Base-by-base conservation (phyloP, 768 basidiomycete species). In the Flagelloscypha sp. region DNA sequence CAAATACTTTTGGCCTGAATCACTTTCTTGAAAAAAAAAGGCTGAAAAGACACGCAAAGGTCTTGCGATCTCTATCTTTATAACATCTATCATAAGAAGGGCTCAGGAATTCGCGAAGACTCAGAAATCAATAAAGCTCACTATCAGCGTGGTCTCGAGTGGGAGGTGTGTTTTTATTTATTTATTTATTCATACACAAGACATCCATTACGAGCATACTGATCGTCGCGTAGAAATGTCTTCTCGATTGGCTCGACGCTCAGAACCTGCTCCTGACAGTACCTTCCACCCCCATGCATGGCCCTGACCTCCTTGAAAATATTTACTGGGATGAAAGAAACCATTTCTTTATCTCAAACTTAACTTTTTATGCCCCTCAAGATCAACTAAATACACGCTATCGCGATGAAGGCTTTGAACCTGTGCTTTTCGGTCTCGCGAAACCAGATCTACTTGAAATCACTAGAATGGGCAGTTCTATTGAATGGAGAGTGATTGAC, bases 401-500 rank as follows among this genome's bases (percentile, higher is more conserved):
- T 38, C 36, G 39, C n/a, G 41, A 51, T 36, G 45, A 44, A 7
- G 59, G 55, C 4, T 47, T 42, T 11, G 46, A 45, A 6, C 58
- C 65, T 6, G 57, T 71, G 6, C 48, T 40, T 3, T 71, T 73
- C 48, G 62, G 67, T 10, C 44, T 67, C 11, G 65, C 64, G 7
- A 71, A 70, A 44, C 71, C 70, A 1, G 71, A 74, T 44, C 49
- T 74, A 1, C 41, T 74, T 23, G 68, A 72, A 49, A 59, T 72
- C 22, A 55, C 43, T 6, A 59, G 63, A 10, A 50, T 44, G 2
- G 45, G 48, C 9, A 56, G 57, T 10, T 32, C 18, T 6, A 52
- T 65, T 17, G 42, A 45, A 18, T 74, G 69, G 70, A 65, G 57
- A 45, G 63, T 72, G 8, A 58, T 74, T 23, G 71, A 74, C 40